These are phyloP conservation scores for Articulospora tetracladia DNA, from an alignment of 495 filamentous ascomycete species.

Conservation along the genomic window DNA sequence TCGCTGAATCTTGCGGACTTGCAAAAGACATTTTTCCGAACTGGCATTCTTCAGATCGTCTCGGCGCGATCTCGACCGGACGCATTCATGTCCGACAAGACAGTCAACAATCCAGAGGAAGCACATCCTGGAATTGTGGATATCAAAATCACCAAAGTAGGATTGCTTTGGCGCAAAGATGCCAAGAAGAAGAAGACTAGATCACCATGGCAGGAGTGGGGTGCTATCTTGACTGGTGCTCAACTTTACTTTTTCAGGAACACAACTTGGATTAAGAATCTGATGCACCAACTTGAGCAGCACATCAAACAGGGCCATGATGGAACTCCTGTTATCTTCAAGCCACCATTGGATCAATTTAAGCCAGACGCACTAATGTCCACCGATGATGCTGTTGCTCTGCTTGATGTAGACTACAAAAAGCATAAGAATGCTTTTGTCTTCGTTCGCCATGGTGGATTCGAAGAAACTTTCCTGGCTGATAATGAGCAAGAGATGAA, in stretches of 20 bases:
- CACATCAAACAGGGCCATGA: constrained; percentile 67
- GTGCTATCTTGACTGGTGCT: constrained; percentile 87
- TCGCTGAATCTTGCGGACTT: constrained; percentile 71
- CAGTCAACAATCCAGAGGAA: constrained; percentile 77
- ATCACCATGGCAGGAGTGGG: constrained; percentile 99
- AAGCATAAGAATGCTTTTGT: constrained; percentile 96
- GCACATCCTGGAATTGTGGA: constrained; percentile 93
- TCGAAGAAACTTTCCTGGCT: constrained; percentile 89
- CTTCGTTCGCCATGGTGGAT: constrained; percentile 80
- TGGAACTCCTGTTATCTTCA: constrained; percentile 75
- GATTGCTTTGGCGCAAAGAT: constrained; percentile 93
- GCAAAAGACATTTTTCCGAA: constrained; percentile 84
- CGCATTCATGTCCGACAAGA: constrained; percentile 86
- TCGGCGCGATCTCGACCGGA: constrained; percentile 90
- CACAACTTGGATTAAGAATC: constrained; percentile 80
- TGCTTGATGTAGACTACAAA: constrained; percentile 82
- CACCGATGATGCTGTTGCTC: constrained; percentile 84
- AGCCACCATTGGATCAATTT: constrained; percentile 83
- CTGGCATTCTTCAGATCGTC: constrained; percentile 88
- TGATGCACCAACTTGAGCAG: constrained; percentile 80
- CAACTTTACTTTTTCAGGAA: constrained; percentile 97
- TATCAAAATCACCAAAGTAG: constrained; percentile 96
- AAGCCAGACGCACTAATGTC: constrained; percentile 91
- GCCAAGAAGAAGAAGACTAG: constrained; percentile 89
- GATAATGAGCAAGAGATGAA: constrained; percentile 89